Conservation (phyloP, 768 basidiomycete species). For the Lentinula aciculospora region DNA sequence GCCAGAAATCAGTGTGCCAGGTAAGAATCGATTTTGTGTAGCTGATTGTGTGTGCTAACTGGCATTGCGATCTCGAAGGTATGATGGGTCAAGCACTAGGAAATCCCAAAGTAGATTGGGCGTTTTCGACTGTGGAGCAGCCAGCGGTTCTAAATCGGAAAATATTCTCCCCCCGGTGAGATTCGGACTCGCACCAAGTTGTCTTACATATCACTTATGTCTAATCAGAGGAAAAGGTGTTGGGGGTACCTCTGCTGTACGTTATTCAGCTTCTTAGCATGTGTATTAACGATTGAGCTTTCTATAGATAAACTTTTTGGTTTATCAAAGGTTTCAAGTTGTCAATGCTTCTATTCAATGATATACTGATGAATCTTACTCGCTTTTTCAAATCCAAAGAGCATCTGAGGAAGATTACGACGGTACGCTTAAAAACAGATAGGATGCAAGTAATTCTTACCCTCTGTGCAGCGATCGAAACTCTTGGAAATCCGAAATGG, state of each 20-base stretch:
- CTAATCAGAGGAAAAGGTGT: background rate
- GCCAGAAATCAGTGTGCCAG: background rate
- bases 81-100: background rate
- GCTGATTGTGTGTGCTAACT: background rate
- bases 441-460: background rate
- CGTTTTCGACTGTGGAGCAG: background rate
- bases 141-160: background rate
- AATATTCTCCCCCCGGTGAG: background rate
- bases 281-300: background rate
- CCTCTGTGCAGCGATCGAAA: background rate
- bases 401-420: background rate
- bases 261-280: background rate
- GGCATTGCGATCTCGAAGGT: background rate
- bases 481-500: background rate
- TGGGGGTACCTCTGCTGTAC: background rate
- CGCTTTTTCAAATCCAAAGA: background rate
- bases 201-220: background rate
- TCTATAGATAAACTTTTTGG: background rate
- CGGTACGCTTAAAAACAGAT: background rate
- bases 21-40: background rate
- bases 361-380: background rate
- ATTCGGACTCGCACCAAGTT: background rate
- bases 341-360: background rate
- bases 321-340: conserved; percentile 2
- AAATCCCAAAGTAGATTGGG: background rate